These are phyloP conservation scores for Malus orientalis DNA, from an alignment of 306 rosid species.

Conservation along the genomic window DNA sequence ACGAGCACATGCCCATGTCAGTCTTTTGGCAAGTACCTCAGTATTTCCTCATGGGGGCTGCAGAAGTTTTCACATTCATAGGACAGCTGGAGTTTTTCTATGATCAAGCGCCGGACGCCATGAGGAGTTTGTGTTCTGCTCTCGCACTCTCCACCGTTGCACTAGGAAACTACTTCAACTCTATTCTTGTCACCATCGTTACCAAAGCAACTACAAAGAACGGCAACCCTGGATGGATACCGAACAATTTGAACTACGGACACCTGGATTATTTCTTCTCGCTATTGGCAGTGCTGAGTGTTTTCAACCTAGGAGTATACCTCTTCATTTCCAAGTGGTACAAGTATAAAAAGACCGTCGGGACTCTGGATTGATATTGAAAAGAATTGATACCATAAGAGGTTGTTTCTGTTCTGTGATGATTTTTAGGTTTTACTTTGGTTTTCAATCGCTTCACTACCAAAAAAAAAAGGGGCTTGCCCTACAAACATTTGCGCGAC, in stretches of 20 bases:
- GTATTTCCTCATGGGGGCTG: constrained; percentile 46
- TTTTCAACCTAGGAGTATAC: constrained; percentile 31
- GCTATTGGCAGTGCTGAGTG: constrained; percentile 31
- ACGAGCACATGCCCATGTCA: constrained; percentile 32
- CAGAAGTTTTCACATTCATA: constrained; percentile 33
- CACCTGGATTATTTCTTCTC: constrained; percentile 44
- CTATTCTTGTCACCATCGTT: constrained; percentile 38
- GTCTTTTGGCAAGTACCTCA: constrained; percentile 52
- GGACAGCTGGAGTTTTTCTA: constrained; percentile 53
- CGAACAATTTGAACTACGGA: constrained; percentile 40
- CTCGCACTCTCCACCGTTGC: constrained; percentile 38
- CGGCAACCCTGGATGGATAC: constrained; percentile 45
- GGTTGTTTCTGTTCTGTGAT: neutral
- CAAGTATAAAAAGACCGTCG: constrained; percentile 36
- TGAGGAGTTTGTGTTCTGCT: constrained; percentile 42
- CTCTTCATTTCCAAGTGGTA: constrained; percentile 44
- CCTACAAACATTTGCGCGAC: no score
- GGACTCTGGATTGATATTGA: constrained; percentile 17
- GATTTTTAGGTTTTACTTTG: neutral
- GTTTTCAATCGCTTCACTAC: neutral
- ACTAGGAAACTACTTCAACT: constrained; percentile 43
- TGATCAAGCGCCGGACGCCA: constrained; percentile 47
- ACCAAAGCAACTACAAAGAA: constrained; percentile 20
- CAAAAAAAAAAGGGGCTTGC: no score
- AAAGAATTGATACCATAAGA: neutral